Evolutionary conservation across 192 early-diverging fungal species (phyloP), one percentile per base, ranked within the genome.

Genomic region (Umbelopsis sp.): DNA sequence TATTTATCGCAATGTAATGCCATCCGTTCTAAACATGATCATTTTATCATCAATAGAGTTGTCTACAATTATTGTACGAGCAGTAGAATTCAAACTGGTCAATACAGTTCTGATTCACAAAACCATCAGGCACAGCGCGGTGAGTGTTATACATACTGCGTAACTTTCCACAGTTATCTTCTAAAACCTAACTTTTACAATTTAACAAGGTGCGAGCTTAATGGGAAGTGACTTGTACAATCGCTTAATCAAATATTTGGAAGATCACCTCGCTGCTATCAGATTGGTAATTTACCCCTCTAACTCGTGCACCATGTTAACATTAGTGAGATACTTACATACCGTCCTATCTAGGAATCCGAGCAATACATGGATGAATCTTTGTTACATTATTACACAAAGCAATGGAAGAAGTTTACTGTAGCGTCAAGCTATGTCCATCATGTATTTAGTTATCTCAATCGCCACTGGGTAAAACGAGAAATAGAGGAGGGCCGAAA

Each of bases 391-490:
- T 97, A 90, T 72, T 98, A 98, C 80, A 94, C 92, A 54, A 82
- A 81, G 50, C 88, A 97, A 77, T 99, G 97, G 97, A 81, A 81
- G 45, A 88, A 92, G 76, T 99, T 92, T 75, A 97, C 95, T 14
- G 84, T 87, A n/a, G 92, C 94, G 6, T 88, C 93, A 22, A 86
- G 85, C 59, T 90, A 88, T 71, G 90, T 98, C 56, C 88, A 98
- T 79, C 93, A 98, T 76, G 85, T 97, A 54, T 98, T 98, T 73
- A 83, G 84, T 16, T 99, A 99, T 78, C 85, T 99, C 56, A 99
- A 99, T 81, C 89, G 96, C 41, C 93, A 96, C 79, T 99, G 97
- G 97, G 93, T 98, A 49, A 96, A 94, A 81, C 86, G 97, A 74
- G 94, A 97, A 82, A 91, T 96, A 65, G 95, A 97, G 44, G 97